Evolutionary conservation across 2,329 filamentous ascomycete species (phyloP).

Genomic region (Gremmenia infestans): DNA sequence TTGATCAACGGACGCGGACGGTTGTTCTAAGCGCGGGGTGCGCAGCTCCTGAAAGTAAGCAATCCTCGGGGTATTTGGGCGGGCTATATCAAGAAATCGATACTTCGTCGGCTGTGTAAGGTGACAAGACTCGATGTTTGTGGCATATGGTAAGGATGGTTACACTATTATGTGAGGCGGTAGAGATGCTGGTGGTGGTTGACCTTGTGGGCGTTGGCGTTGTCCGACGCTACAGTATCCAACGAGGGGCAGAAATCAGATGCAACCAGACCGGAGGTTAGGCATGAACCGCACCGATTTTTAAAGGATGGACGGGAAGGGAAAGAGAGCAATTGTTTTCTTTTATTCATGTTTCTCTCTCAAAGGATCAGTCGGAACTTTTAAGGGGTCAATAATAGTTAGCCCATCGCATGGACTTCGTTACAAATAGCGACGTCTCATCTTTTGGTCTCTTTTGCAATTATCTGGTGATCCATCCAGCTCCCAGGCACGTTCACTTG

Average conservation of each 20-base stretch:
- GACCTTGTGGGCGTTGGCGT: background rate
- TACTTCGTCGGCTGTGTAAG: background rate
- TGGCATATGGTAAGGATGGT: background rate
- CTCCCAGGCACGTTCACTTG: background rate
- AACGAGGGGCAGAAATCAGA: constrained; percentile 10
- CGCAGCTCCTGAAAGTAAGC: background rate
- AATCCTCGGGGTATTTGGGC: background rate
- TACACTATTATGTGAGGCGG: background rate
- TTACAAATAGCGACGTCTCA: constrained; percentile 18
- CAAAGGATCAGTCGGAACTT: background rate
- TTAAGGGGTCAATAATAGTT: background rate
- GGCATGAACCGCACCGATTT: background rate
- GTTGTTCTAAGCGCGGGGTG: constrained; percentile 1
- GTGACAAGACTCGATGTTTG: background rate
- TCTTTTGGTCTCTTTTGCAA: constrained; percentile 7
- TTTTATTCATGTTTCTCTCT: background rate
- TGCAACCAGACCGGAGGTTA: background rate
- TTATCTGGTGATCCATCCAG: constrained; percentile 5
- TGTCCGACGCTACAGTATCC: constrained; percentile 1
- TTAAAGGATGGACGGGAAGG: background rate
- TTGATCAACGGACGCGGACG: background rate
- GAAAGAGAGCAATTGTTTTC: background rate
- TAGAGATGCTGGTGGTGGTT: background rate
- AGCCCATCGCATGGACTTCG: constrained; percentile 13
- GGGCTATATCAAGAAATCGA: background rate